Conservation (phyloP, 2,329 filamentous ascomycete genomes). For the Alternaria sp. region DNA sequence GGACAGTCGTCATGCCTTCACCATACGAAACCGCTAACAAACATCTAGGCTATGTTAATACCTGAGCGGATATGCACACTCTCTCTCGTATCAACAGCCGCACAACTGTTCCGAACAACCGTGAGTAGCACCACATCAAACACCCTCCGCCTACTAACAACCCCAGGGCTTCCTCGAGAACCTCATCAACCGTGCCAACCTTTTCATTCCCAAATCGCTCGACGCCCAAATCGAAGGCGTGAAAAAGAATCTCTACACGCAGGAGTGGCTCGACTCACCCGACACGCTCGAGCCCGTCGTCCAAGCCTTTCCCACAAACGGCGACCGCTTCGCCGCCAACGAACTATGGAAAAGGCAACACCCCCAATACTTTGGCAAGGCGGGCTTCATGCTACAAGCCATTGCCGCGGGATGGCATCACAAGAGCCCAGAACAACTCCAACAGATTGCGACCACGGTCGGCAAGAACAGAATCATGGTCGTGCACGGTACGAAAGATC, state of each 20-base stretch:
- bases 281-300: constrained; percentile 59
- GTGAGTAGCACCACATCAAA: constrained; percentile 22
- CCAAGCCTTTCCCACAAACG: constrained; percentile 72
- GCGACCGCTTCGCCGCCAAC: constrained; percentile 80
- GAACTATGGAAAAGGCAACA: constrained; percentile 76
- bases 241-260: constrained; percentile 70
- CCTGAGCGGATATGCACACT: constrained; percentile 58
- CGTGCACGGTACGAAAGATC: constrained; percentile 76
- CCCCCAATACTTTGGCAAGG: constrained; percentile 64
- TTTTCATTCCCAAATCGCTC: constrained; percentile 72
- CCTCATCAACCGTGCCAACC: constrained; percentile 62
- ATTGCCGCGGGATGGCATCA: constrained; percentile 80
- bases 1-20: neutral
- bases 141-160: constrained; percentile 48
- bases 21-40: neutral
- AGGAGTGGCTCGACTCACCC: constrained; percentile 66
- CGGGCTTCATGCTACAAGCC: constrained; percentile 77
- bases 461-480: constrained; percentile 78
- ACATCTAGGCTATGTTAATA: constrained; percentile 49
- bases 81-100: constrained; percentile 58
- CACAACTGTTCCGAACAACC: constrained; percentile 56
- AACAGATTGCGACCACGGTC: constrained; percentile 69
- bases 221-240: constrained; percentile 71
- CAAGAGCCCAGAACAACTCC: constrained; percentile 72
- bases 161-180: constrained; percentile 63